A percentile compares a stretch with the other conserved stretches of the same genome.
Conservation (phyloP, 164 flowering plant genomes). For the Tinospora cordifolia region DNA sequence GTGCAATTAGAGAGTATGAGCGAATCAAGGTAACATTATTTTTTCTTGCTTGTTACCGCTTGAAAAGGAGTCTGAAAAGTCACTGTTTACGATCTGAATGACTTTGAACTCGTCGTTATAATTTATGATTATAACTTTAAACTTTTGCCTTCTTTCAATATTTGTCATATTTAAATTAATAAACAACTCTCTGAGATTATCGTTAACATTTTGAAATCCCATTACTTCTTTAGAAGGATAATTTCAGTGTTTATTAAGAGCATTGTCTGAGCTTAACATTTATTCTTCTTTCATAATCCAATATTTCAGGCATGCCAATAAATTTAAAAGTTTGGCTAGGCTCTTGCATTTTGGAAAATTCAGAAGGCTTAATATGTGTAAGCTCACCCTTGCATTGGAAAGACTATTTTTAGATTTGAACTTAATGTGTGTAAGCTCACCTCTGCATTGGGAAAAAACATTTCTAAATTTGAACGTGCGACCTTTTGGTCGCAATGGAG, state of each 20-base stretch:
- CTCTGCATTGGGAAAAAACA: too few relatives aligned
- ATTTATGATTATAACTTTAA: background rate
- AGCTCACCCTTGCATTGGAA: too few relatives aligned
- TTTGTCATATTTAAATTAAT: too few relatives aligned
- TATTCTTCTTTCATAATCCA: background rate
- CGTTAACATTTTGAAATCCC: background rate
- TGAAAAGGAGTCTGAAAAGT: background rate
- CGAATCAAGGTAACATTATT: slow-evolving; percentile 66
- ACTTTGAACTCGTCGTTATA: background rate
- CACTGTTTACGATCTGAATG: background rate
- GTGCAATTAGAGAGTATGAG: slow-evolving; percentile 74
- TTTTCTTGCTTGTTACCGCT: background rate
- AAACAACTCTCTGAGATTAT: too few relatives aligned
- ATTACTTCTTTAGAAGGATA: background rate
- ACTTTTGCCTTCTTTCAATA: too few relatives aligned
- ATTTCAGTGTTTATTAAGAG: background rate
- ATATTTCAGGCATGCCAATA: background rate
- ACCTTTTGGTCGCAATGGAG: too few relatives aligned
- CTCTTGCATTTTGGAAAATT: too few relatives aligned
- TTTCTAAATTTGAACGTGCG: too few relatives aligned
- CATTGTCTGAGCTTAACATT: background rate
- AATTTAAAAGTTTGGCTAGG: background rate
- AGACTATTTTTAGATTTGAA: too few relatives aligned
- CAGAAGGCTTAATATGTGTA: too few relatives aligned
- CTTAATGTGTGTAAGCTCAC: too few relatives aligned